Evolutionary conservation across 139 green algal species (phyloP).

Genomic region (Edaphochlamys debaryana): DNA sequence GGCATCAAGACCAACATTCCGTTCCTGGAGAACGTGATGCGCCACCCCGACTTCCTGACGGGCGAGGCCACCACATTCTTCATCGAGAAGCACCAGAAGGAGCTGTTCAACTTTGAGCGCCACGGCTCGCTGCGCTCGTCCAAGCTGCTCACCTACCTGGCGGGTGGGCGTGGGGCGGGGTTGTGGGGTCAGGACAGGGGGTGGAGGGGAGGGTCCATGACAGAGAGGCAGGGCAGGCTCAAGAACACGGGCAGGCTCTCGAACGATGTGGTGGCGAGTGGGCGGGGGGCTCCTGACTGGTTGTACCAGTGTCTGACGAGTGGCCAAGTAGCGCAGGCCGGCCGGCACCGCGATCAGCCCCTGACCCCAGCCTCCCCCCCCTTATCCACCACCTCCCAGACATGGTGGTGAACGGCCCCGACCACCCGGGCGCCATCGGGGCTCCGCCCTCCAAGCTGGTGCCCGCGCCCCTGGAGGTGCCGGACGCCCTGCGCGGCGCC

Average conservation of each 20-base stretch:
- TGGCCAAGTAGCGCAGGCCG: too few species aligned
- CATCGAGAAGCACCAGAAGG: constrained; percentile 80
- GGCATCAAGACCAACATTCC: constrained; percentile 96
- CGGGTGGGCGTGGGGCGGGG: constrained; percentile 62
- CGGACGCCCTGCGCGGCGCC: constrained; percentile 48
- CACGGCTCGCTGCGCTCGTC: constrained; percentile 56
- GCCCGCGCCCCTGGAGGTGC: constrained; percentile 54
- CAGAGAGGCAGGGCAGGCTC: too few species aligned
- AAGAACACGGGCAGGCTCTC: background rate
- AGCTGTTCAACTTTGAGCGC: constrained; percentile 78
- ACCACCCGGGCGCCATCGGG: constrained; percentile 86
- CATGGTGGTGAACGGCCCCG: constrained; percentile 84
- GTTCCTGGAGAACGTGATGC: constrained; percentile 93
- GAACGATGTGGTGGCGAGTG: background rate
- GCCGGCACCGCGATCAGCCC: too few species aligned
- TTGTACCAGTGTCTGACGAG: too few species aligned
- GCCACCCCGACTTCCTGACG: constrained; percentile 86
- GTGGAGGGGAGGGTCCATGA: too few species aligned
- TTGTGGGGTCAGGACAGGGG: background rate
- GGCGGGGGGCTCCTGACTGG: too few species aligned
- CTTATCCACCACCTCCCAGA: constrained; percentile 1
- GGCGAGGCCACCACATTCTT: constrained; percentile 80
- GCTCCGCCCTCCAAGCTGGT: constrained; percentile 58
- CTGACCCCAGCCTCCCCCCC: background rate
- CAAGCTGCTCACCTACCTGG: constrained; percentile 88